Evolutionary conservation across 2,329 filamentous ascomycete species (phyloP).

Genomic region (Pestalotiopsis sp.): DNA sequence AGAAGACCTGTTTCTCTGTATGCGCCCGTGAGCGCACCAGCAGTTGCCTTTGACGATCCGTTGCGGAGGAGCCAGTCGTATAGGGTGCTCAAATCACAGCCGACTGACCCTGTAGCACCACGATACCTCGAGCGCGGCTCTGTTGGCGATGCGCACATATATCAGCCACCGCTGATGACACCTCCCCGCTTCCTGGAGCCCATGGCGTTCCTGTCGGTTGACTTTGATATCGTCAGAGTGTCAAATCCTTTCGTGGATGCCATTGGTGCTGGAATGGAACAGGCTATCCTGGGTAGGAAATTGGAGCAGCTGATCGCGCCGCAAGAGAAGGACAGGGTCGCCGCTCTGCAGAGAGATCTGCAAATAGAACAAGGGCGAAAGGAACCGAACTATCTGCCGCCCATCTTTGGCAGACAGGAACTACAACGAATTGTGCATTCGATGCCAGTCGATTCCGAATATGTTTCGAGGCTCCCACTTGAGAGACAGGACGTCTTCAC

Average conservation of each 20-base stretch:
- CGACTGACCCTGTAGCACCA: conserved; percentile 48
- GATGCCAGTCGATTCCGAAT: conserved; percentile 57
- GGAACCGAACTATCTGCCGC: conserved; percentile 66
- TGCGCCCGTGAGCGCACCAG: conserved; percentile 45
- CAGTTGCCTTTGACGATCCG: conserved; percentile 49
- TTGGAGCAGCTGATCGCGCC: conserved; percentile 57
- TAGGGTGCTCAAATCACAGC: conserved; percentile 58
- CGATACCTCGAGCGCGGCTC: conserved; percentile 56
- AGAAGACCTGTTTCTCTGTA: conserved; percentile 57
- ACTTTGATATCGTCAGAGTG: conserved; percentile 60
- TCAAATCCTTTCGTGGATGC: conserved; percentile 60
- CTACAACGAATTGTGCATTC: conserved; percentile 58
- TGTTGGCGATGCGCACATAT: conserved; percentile 53
- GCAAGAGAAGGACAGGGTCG: conserved; percentile 56
- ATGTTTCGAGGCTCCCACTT: conserved; percentile 53
- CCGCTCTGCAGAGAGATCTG: conserved; percentile 53
- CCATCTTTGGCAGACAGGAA: conserved; percentile 60
- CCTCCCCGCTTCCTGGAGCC: conserved; percentile 49
- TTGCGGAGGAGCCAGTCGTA: conserved; percentile 51
- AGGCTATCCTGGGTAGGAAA: conserved; percentile 49
- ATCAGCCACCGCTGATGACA: conserved; percentile 45
- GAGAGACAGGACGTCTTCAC: conserved; percentile 59
- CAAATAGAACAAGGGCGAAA: conserved; percentile 60
- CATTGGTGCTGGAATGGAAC: conserved; percentile 43
- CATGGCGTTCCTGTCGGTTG: conserved; percentile 60